phyloP scores from a whole-genome alignment of 306 rosid genomes.

The Phaseolus lunatus region DNA sequence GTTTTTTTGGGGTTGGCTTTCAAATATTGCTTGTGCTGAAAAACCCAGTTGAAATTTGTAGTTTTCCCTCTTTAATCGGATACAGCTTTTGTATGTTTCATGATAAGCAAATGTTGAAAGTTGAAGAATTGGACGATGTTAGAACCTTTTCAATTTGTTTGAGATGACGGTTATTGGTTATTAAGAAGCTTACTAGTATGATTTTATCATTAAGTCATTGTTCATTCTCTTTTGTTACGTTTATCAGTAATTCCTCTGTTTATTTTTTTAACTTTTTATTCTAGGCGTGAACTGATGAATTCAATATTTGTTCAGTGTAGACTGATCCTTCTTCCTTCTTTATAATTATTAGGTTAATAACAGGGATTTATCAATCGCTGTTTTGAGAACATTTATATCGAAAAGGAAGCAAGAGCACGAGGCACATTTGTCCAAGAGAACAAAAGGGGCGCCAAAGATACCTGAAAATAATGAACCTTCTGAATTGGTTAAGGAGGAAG shows the following conservation, averaged over 20 bases:
- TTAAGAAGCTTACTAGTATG: neutral
- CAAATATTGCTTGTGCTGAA: constrained; percentile 20
- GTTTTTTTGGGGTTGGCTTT: constrained; percentile 3
- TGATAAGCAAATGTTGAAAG: neutral
- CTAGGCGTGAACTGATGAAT: neutral
- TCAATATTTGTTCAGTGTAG: neutral
- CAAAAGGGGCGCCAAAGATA: constrained; percentile 50
- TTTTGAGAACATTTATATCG: constrained; percentile 76
- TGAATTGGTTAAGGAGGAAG: constrained; percentile 60
- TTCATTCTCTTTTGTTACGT: neutral
- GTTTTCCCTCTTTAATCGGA: neutral
- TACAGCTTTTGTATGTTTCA: neutral
- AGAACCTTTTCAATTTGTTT: neutral
- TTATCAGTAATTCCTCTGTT: neutral
- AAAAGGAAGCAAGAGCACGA: constrained; percentile 81
- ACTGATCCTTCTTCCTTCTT: constrained; percentile 16
- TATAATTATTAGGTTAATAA: constrained; percentile 81
- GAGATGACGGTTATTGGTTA: constrained; percentile 14
- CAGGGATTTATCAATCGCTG: constrained; percentile 94
- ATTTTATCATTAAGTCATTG: constrained; percentile 2
- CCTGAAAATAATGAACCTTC: constrained; percentile 60
- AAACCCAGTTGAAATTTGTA: constrained; percentile 2
- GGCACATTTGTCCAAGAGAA: constrained; percentile 61
- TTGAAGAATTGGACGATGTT: constrained; percentile 14
- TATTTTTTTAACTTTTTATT: neutral